Evolutionary conservation across 192 early-diverging fungal species (phyloP), one percentile per base, ranked within the genome.

Genomic region (Coemansia sp.): DNA sequence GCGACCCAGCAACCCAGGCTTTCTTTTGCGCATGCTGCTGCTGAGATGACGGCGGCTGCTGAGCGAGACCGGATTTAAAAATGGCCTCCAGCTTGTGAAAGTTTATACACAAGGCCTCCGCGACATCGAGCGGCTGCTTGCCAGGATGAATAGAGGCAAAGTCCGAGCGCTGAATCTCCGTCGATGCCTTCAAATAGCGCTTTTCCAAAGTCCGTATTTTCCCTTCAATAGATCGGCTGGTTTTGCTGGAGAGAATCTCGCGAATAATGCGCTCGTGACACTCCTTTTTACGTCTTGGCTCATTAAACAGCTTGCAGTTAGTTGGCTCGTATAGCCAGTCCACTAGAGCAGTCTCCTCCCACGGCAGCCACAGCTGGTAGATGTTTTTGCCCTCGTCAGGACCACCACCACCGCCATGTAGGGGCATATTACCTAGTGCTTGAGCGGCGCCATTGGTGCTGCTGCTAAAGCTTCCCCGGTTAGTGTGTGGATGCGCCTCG

Each of bases 201-300:
- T 76, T 82, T 30, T 82, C 80, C 12, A 82, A 47, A 3, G 80
- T 82, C 43, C 80, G 74, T 30, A 82, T 82, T 65, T 82, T 82
- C 66, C 80, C 80, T 53, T 82, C 80, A 32, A 82, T 82, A 4
- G 80, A 71, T 9, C 80, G 74, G 44, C 80, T 82, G 38, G 80
- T 82, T 53, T 82, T 82, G 68, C 22, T 40, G 15, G 80, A 71
- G 61, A 82, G 56, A 4, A 82, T 71, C 2, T 81, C 80, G 47
- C 64, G 70, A 34, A 76, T 82, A 27, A 82, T 82, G 35, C 71
- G 70, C 65, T 82, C 80, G 29, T 82, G 80, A 56, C 80, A 82
- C 15, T 82, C 80, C 53, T 82, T 82, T 44, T 82, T 82, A 61
- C 80, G 74, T 35, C 80, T 67, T 35, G 80, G 80, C 44, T 68